phyloP scores from a whole-genome alignment of 2,329 filamentous ascomycete species.

The Clonostachys solani region DNA sequence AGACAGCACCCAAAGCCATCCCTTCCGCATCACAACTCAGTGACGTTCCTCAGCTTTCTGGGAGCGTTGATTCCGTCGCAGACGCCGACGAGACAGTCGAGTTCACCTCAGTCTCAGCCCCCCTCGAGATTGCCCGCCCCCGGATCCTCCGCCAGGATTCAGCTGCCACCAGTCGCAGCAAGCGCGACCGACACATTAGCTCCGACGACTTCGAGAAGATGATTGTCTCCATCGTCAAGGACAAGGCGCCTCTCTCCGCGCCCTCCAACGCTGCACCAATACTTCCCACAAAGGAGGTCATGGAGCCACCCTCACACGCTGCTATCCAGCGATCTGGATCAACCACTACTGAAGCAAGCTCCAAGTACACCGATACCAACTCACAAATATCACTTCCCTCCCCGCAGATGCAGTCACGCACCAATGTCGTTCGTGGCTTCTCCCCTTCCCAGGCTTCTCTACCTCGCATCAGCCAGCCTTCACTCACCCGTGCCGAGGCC shows the following conservation, averaged over 20 bases:
- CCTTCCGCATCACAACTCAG: slow-evolving; percentile 33
- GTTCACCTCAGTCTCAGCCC: slow-evolving; percentile 46
- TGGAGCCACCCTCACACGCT: slow-evolving; percentile 12
- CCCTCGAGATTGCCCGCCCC: slow-evolving; percentile 59
- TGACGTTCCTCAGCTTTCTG: slow-evolving; percentile 68
- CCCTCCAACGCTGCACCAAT: slow-evolving; percentile 16
- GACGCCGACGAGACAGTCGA: slow-evolving; percentile 62
- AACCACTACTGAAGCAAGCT: slow-evolving; percentile 37
- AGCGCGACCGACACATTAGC: slow-evolving; percentile 87
- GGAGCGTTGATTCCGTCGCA: slow-evolving; percentile 70
- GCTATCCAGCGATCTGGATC: slow-evolving; percentile 28
- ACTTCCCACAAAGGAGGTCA: slow-evolving; percentile 27
- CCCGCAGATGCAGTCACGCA: slow-evolving; percentile 19
- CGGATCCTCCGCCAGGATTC: slow-evolving; percentile 70
- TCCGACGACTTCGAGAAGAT: slow-evolving; percentile 90
- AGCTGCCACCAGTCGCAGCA: slow-evolving; percentile 63
- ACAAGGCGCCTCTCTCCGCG: slow-evolving; percentile 59
- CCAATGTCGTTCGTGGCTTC: slow-evolving; percentile 80
- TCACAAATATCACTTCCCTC: slow-evolving; percentile 20
- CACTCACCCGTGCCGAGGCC: slow-evolving; percentile 45
- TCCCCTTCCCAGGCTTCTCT: slow-evolving; percentile 66
- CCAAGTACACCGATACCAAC: slow-evolving; percentile 53
- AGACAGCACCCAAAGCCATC: slow-evolving; percentile 46
- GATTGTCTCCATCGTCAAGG: slow-evolving; percentile 87
- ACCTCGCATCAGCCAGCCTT: slow-evolving; percentile 25